Conservation (phyloP, 1,284 basidiomycete genomes). For the Schizophyllum commune region DNA sequence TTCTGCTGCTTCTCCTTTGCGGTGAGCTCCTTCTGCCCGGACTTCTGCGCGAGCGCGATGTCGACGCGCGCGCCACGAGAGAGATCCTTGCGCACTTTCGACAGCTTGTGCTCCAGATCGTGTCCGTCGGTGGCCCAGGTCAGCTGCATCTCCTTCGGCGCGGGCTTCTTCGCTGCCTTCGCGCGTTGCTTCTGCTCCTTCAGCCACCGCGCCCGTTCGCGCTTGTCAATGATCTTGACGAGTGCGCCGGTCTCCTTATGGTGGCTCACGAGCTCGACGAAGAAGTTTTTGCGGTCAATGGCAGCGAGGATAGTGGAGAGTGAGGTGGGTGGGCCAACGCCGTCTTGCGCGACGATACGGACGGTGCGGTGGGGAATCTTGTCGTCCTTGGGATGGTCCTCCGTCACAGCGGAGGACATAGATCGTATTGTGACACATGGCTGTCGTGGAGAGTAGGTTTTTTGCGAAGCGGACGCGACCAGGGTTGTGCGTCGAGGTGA, state of each 20-base stretch:
- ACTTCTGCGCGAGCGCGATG: conserved; percentile 48
- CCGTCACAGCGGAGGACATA: background rate
- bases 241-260: conserved; percentile 35
- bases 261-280: conserved; percentile 41
- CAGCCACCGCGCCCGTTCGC: conserved; percentile 19
- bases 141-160: conserved; percentile 66
- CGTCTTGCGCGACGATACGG: conserved; percentile 40
- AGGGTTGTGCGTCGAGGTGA: background rate
- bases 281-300: conserved; percentile 31
- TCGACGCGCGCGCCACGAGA: conserved; percentile 52
- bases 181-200: conserved; percentile 24
- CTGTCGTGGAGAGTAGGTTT: background rate
- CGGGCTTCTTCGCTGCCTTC: conserved; percentile 25
- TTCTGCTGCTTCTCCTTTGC: conserved; percentile 30
- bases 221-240: conserved; percentile 41
- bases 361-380: conserved; percentile 34
- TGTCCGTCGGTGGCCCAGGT: conserved; percentile 56
- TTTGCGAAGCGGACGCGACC: background rate
- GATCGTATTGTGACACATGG: background rate
- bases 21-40: conserved; percentile 24
- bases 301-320: conserved; percentile 32
- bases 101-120: conserved; percentile 64
- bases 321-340: conserved; percentile 32
- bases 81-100: conserved; percentile 50
- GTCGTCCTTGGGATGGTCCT: conserved; percentile 11